These are phyloP conservation scores for Tuber calosporum DNA, from an alignment of 495 filamentous ascomycete genomes.

Conservation along the genomic window DNA sequence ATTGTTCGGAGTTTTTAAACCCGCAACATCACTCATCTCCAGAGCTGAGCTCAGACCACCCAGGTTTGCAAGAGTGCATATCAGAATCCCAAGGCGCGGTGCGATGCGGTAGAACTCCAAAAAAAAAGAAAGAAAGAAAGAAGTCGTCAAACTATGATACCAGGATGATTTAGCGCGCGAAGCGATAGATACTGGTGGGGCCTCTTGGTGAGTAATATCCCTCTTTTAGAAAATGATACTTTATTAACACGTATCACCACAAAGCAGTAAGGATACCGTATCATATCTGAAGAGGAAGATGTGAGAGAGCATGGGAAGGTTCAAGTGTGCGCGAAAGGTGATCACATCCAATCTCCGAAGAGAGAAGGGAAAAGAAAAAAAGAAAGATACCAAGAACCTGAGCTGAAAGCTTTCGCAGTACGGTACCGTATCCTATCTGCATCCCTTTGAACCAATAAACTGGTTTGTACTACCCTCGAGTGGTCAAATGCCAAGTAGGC, in stretches of 20 bases:
- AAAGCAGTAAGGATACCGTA: not conserved
- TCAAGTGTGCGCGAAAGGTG: not conserved
- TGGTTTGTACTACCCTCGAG: not conserved
- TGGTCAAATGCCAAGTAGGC: not conserved
- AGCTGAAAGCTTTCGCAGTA: not conserved
- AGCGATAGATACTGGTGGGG: not conserved
- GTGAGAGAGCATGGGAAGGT: not conserved
- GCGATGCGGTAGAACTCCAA: not conserved
- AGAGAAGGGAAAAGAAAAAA: too few relatives aligned
- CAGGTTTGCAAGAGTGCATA: not conserved
- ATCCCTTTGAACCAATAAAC: not conserved
- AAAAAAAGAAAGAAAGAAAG: not conserved
- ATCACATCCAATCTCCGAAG: not conserved
- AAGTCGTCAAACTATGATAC: not conserved
- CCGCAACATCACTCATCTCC: not conserved
- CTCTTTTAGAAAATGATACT: not conserved
- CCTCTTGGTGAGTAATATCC: not conserved
- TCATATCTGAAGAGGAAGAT: slow-evolving; percentile 1
- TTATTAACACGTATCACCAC: not conserved
- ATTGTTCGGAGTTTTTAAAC: not conserved
- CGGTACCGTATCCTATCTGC: too few relatives aligned
- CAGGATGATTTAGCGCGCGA: not conserved
- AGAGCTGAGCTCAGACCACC: not conserved
- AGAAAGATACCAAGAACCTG: not conserved
- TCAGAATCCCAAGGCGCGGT: not conserved